These are phyloP conservation scores for Penicillium sclerotiorum DNA, from an alignment of 2,329 filamentous ascomycete species.

Conservation along the genomic window DNA sequence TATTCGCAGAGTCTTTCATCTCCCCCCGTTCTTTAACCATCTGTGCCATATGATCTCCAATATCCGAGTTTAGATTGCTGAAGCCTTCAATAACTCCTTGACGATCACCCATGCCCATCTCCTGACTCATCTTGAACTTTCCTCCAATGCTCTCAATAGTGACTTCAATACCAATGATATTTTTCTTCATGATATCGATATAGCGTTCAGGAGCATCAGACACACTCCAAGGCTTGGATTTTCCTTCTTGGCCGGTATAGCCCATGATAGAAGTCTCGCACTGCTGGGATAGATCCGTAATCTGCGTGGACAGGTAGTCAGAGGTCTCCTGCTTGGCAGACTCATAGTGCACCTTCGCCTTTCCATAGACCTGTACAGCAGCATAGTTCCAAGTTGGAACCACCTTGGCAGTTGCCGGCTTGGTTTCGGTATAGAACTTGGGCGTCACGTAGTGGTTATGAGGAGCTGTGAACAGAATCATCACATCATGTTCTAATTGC, in stretches of 20 bases:
- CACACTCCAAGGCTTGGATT: slow-evolving; percentile 57
- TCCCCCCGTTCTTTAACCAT: slow-evolving; percentile 22
- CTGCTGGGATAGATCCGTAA: slow-evolving; percentile 18
- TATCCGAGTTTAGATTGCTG: slow-evolving; percentile 43
- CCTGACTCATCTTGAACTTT: slow-evolving; percentile 71
- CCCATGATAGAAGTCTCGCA: slow-evolving; percentile 62
- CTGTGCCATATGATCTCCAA: slow-evolving; percentile 33
- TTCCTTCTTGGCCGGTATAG: slow-evolving; percentile 57
- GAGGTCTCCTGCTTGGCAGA: slow-evolving; percentile 54
- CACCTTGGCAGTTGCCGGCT: slow-evolving; percentile 65
- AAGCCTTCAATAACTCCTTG: slow-evolving; percentile 65
- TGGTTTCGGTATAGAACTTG: slow-evolving; percentile 68
- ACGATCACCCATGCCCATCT: slow-evolving; percentile 56
- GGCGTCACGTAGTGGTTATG: slow-evolving; percentile 41
- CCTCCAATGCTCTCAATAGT: slow-evolving; percentile 58
- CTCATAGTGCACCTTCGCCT: slow-evolving; percentile 15
- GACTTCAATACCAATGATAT: slow-evolving; percentile 64
- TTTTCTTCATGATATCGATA: slow-evolving; percentile 60
- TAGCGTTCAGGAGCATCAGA: slow-evolving; percentile 63
- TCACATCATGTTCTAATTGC: background rate
- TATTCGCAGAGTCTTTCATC: slow-evolving; percentile 8
- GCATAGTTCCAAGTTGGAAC: slow-evolving; percentile 73
- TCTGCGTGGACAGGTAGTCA: slow-evolving; percentile 53
- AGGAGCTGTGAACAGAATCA: slow-evolving; percentile 24
- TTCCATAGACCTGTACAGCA: slow-evolving; percentile 48